These are phyloP conservation scores for Porodaedalea pini DNA, from an alignment of 1,284 basidiomycete genomes.

Conservation along the genomic window DNA sequence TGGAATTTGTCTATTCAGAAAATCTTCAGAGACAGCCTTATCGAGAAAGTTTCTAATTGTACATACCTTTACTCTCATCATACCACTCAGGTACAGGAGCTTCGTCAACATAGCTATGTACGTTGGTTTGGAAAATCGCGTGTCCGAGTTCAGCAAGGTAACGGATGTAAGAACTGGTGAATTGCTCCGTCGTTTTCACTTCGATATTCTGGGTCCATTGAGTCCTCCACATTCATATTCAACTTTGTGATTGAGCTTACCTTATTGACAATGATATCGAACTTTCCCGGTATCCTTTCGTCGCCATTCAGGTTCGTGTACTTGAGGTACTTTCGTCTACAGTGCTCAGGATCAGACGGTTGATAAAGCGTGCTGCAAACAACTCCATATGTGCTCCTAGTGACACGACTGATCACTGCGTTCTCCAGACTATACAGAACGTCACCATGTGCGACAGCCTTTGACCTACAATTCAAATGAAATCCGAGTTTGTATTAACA, in stretches of 20 bases:
- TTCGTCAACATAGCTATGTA: constrained; percentile 1
- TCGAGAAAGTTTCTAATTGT: no score
- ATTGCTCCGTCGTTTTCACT: not conserved
- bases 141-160: no score
- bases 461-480: constrained; percentile 66
- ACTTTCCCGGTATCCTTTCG: constrained; percentile 69
- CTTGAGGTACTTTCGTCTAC: constrained; percentile 35
- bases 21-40: no score
- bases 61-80: constrained; percentile 15
- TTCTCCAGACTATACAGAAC: constrained; percentile 79
- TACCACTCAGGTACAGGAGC: constrained; percentile 9
- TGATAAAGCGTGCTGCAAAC: constrained; percentile 68
- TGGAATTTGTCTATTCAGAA: constrained; percentile 30
- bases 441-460: constrained; percentile 78
- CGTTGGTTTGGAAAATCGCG: no score
- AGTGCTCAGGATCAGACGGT: constrained; percentile 58
- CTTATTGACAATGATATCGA: constrained; percentile 47
- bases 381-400: constrained; percentile 74
- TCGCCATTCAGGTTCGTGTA: constrained; percentile 44
- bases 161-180: not conserved
- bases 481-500: no score
- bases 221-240: no score
- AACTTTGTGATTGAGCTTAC: constrained; percentile 29
- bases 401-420: constrained; percentile 70
- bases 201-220: not conserved